Evolutionary conservation across 257 asterid genomes (phyloP).

Genomic region (Solanum okadae): DNA sequence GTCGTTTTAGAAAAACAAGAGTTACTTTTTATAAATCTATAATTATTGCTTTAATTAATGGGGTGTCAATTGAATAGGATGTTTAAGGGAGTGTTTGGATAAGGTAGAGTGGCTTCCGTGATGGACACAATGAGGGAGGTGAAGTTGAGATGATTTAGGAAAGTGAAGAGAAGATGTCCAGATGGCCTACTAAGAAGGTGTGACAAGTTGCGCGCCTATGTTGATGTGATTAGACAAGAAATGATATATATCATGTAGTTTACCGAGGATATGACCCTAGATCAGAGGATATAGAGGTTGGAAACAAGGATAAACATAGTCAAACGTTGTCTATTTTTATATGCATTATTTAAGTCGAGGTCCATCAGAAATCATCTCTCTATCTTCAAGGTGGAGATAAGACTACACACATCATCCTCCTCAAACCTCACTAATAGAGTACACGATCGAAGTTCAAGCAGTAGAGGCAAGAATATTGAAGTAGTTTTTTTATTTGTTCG

Average conservation of each 20-base stretch:
- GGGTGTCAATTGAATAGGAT: neutral
- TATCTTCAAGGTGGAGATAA: neutral
- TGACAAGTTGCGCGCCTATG: neutral
- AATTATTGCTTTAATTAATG: neutral
- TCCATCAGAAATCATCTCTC: neutral
- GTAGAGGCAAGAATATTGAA: neutral
- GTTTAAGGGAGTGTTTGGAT: neutral
- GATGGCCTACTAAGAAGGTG: neutral
- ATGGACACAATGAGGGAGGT: neutral
- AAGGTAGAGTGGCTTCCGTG: neutral
- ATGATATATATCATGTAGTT: neutral
- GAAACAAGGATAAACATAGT: no score
- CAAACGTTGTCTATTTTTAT: neutral
- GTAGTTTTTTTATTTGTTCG: neutral
- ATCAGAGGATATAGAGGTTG: no score
- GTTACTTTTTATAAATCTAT: neutral
- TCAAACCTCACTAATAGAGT: neutral
- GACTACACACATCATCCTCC: neutral
- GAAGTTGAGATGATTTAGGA: neutral
- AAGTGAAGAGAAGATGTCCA: neutral
- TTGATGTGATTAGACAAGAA: neutral
- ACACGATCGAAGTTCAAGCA: neutral
- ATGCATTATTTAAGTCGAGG: neutral
- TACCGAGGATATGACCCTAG: neutral
- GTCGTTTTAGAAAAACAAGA: neutral